Evolutionary conservation across 1,284 basidiomycete genomes (phyloP).

Genomic region (Hymenochaete sp.): DNA sequence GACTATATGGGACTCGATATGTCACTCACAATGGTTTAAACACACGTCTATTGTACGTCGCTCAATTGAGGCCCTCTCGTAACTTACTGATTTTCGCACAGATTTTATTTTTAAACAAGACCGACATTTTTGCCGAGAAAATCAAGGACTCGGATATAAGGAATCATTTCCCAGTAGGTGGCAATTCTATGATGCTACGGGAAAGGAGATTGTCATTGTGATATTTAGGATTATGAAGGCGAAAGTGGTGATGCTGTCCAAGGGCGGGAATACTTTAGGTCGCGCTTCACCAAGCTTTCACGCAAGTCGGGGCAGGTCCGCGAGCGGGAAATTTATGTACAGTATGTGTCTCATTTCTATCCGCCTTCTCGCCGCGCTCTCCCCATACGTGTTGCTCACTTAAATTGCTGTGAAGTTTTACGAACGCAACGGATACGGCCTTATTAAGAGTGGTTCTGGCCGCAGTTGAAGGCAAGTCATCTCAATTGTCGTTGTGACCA

Average conservation of each 20-base stretch:
- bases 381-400: neutral
- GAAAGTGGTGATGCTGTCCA: slow-evolving; percentile 57
- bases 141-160: slow-evolving; percentile 75
- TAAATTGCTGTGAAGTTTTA: slow-evolving; percentile 46
- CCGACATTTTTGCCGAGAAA: slow-evolving; percentile 83
- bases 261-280: slow-evolving; percentile 87
- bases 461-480: slow-evolving; percentile 72
- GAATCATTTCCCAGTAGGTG: slow-evolving; percentile 73
- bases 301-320: slow-evolving; percentile 75
- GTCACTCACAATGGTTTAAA: slow-evolving; percentile 89
- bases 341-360: slow-evolving; percentile 43
- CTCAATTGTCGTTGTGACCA: slow-evolving; percentile 10
- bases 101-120: slow-evolving; percentile 90
- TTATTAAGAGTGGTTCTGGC: slow-evolving; percentile 90
- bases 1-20: slow-evolving; percentile 93
- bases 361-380: neutral
- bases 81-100: no score
- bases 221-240: slow-evolving; percentile 65
- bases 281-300: slow-evolving; percentile 74
- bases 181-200: neutral
- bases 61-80: neutral
- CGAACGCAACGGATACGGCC: slow-evolving; percentile 91
- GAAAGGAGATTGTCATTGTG: neutral
- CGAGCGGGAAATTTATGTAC: slow-evolving; percentile 85
- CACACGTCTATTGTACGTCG: slow-evolving; percentile 74